phyloP scores from a whole-genome alignment of 2,329 filamentous ascomycete genomes.

The Phymatotrichopsis omnivora region DNA sequence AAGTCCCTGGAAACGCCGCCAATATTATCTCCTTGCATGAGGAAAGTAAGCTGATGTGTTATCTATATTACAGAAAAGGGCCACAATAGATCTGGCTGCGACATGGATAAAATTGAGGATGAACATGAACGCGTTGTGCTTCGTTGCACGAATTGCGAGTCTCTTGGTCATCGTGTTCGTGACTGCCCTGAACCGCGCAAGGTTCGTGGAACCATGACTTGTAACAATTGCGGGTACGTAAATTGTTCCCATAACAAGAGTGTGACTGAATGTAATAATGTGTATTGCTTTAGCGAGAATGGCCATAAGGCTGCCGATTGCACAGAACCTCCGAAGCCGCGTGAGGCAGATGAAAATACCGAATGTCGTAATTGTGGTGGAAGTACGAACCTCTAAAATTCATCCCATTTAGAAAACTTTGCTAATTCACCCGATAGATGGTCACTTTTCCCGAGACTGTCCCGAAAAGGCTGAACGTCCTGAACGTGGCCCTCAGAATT shows the following conservation, averaged over 20 bases:
- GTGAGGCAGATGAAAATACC: constrained; percentile 47
- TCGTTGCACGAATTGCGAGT: constrained; percentile 55
- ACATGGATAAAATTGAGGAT: constrained; percentile 39
- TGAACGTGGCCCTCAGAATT: constrained; percentile 42
- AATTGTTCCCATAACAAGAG: too few species aligned
- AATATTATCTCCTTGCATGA: neutral
- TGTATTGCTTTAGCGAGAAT: constrained; percentile 27
- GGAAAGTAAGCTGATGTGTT: constrained; percentile 8
- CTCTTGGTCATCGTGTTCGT: constrained; percentile 54
- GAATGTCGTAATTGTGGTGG: constrained; percentile 57
- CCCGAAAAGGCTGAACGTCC: constrained; percentile 53
- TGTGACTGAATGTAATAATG: too few species aligned
- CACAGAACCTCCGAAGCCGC: constrained; percentile 47
- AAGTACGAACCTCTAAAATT: too few species aligned
- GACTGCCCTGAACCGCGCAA: constrained; percentile 46
- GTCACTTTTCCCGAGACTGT: constrained; percentile 55
- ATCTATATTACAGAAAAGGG: constrained; percentile 43
- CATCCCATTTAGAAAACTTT: neutral
- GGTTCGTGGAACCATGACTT: constrained; percentile 28
- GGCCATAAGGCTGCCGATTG: constrained; percentile 34
- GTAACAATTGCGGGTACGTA: constrained; percentile 29
- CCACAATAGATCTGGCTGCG: constrained; percentile 51
- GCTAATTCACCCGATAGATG: constrained; percentile 30
- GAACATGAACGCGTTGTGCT: constrained; percentile 44
- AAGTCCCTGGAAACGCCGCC: constrained; percentile 13